Base-by-base conservation (phyloP, 1,139 yeast genomes). In the Nakaseomyces kungkrabaensis region DNA sequence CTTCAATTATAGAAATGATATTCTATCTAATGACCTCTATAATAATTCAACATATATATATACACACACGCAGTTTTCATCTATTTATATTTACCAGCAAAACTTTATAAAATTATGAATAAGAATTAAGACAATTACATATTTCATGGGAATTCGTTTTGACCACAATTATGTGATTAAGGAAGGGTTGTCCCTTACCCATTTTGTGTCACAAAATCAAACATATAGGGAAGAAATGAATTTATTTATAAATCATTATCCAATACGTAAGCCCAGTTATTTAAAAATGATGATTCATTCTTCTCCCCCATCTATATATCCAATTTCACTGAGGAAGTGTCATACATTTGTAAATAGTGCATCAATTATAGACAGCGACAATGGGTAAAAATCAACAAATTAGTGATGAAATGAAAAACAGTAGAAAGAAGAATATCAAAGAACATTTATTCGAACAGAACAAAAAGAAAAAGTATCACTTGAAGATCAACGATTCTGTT, bases 401-500 rank as follows among this genome's bases (percentile, higher is more conserved):
- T 10, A n/a, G n/a, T 9, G 7, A 8, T 10, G 13, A 33, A 5
- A 17, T 5, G 38, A 38, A 38, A 11, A 38, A 24, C 11, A 25
- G n/a, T 25, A 29, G 2, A 33, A 33, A 25, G 11, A 13, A 29
- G 9, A 69, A 69, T 43, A 76, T 67, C 26, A 79, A 76, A 57
- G 74, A 71, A 48, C 73, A 71, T 24, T 5, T 38, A 24, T 24
- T 24, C 5, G 17, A 24, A 9, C 7, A 8, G 7, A 29, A 41
- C 25, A 41, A 33, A 31, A 43, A 43, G 25, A 27, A 37, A 17
- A 31, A 27, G 17, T 22, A 38, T 10, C 33, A 8, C 5, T 8
- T 37, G 13, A 34, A 37, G 51, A 81, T 87, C 48, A 94, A 87
- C 59, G 97, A 89, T 69, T 96, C 96, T 29, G 84, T 90, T 52